These are phyloP conservation scores for Agaricus blazei DNA, from an alignment of 768 basidiomycete genomes.

Conservation along the genomic window DNA sequence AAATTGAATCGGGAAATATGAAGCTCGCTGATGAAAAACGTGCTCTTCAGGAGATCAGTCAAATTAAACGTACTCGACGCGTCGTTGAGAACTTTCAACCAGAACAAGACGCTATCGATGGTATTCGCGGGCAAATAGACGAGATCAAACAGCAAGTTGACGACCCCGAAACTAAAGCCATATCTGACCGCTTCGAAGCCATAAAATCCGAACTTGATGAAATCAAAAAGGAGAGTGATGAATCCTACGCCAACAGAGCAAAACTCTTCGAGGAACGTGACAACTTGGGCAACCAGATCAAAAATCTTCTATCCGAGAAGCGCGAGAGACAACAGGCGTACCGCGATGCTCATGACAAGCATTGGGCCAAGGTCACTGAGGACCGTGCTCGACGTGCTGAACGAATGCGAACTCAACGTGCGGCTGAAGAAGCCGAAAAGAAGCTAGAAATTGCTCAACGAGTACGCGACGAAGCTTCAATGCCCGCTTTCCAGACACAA, in stretches of 20 bases:
- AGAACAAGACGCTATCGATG: constrained; percentile 77
- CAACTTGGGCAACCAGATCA: constrained; percentile 61
- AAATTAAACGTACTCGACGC: constrained; percentile 64
- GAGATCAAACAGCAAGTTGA: constrained; percentile 80
- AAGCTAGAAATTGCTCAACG: constrained; percentile 74
- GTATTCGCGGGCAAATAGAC: constrained; percentile 68
- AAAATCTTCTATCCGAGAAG: constrained; percentile 68
- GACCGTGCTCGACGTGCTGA: constrained; percentile 84
- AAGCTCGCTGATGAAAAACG: constrained; percentile 96
- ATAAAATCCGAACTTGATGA: constrained; percentile 84
- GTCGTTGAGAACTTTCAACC: constrained; percentile 77
- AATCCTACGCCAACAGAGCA: constrained; percentile 70
- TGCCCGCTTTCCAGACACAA: constrained; percentile 86
- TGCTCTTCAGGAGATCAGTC: constrained; percentile 84
- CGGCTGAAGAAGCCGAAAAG: constrained; percentile 73
- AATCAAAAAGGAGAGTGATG: constrained; percentile 83
- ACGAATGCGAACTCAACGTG: constrained; percentile 66
- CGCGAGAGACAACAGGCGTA: constrained; percentile 66
- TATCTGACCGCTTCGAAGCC: constrained; percentile 74
- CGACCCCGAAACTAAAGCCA: constrained; percentile 82
- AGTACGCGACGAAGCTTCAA: constrained; percentile 84
- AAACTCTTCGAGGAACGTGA: constrained; percentile 89
- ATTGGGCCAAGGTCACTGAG: constrained; percentile 81
- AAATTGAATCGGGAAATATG: constrained; percentile 88
- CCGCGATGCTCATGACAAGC: constrained; percentile 81